These are phyloP conservation scores for Chenopodium quinoa DNA, from an alignment of 148 eudicot genomes.

Conservation along the genomic window DNA sequence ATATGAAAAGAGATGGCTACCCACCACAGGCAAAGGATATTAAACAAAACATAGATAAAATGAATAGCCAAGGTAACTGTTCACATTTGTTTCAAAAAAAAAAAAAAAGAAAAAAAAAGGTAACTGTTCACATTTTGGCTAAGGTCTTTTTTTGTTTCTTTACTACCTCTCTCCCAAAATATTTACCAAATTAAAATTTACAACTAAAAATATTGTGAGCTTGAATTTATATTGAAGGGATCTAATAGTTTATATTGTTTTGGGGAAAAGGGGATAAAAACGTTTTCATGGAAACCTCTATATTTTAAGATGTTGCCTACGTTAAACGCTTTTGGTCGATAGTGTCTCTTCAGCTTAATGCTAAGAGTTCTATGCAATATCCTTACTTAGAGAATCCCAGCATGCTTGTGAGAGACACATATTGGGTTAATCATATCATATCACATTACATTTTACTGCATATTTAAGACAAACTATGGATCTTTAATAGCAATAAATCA, in stretches of 20 bases:
- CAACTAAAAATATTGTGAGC: not conserved
- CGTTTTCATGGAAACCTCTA: not conserved
- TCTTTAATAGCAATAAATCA: not conserved
- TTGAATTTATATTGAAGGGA: too few species aligned
- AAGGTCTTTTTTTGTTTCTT: not conserved
- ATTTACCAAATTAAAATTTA: not conserved
- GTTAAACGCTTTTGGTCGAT: not conserved
- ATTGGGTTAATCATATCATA: not conserved
- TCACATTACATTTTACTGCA: not conserved
- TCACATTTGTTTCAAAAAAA: not conserved
- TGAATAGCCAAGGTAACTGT: not conserved
- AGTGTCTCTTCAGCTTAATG: not conserved
- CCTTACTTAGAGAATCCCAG: not conserved
- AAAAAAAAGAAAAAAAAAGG: not conserved
- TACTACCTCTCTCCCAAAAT: not conserved
- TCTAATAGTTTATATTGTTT: not conserved
- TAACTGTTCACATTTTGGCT: not conserved
- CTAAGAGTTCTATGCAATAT: not conserved
- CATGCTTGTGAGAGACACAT: not conserved
- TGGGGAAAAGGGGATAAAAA: not conserved
- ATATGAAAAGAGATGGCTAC: not conserved
- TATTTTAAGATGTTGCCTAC: not conserved
- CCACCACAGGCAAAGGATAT: not conserved
- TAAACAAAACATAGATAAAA: not conserved
- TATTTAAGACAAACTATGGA: not conserved